Evolutionary conservation across 2,329 filamentous ascomycete species (phyloP), one percentile per base, ranked within the genome.

Genomic region (Colletotrichum filicis): DNA sequence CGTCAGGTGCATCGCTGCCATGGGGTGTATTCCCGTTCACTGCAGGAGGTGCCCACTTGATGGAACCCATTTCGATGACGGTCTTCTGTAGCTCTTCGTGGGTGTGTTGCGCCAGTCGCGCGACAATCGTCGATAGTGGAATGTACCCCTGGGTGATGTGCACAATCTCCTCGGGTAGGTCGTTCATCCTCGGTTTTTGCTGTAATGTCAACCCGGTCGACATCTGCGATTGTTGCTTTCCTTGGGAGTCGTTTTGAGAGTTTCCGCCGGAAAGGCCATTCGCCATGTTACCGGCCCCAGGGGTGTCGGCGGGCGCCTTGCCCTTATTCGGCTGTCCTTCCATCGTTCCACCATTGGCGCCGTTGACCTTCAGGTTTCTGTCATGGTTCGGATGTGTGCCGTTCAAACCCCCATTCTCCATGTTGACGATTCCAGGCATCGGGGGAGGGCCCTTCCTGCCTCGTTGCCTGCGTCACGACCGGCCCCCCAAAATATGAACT

Each of bases 141-240:
- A 96, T 88, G 80, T 95, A 97, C 42, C 91, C 92, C 70, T 92
- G 86, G 0, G 92, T 92, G 71, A 97, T 93, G 79, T 97, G 94
- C 49, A 85, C 82, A 49, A 93, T 90, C 78, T 91, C 89, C 71
- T 89, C 87, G 12, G 90, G 90, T 1, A 91, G 82, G 73, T 91
- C 86, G 78, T 90, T 89, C 84, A 91, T 88, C 73, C 84, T 66
- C 61, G 72, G 56, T 42, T 68, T 66, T 32, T 59, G 71, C 53
- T 74, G 73, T 22, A 74, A 37, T 4, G 73, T 66, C 14, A 71
- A 61, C 19, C 68, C 69, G 11, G 63, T 73, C 12, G 59, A 63
- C 59, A 71, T 57, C 42, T 74, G 71, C n/a, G 68, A 16, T 30
- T 74, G 73, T 53, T 74, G 71, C 68, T 59, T 70, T 68, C 75